Conservation (phyloP, 176 grass and related monocot genomes). For the Oryza rufipogon region DNA sequence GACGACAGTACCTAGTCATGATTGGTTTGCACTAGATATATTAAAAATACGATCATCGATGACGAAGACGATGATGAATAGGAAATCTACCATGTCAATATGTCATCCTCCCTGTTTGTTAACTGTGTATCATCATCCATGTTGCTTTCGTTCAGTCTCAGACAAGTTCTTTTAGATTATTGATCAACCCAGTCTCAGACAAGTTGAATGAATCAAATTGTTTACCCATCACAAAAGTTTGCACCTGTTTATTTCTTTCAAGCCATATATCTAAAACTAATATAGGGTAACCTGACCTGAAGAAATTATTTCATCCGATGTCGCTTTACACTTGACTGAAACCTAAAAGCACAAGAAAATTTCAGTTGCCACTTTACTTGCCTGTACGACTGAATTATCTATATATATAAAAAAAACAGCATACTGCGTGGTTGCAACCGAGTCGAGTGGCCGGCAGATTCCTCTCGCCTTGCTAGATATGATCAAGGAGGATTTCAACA, state of each 20-base stretch:
- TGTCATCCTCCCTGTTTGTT: background rate
- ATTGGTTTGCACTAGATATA: background rate
- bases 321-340: background rate
- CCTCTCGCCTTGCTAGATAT: constrained; percentile 79
- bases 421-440: constrained; percentile 70
- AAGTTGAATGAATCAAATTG: background rate
- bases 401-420: constrained; percentile 49
- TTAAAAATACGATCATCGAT: background rate
- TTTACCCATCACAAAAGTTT: too few relatives aligned
- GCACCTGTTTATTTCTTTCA: too few relatives aligned
- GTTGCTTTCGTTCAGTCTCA: background rate
- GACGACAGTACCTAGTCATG: background rate
- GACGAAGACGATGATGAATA: background rate
- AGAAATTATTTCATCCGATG: background rate
- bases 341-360: background rate
- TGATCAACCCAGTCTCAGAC: background rate
- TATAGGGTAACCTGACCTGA: background rate
- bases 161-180: too few relatives aligned
- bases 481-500: constrained; percentile 79
- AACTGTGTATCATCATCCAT: background rate
- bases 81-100: background rate
- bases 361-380: background rate
- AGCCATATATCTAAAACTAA: too few relatives aligned
- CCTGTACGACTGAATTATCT: background rate
- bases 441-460: constrained; percentile 64